Evolutionary conservation across 306 rosid species (phyloP).

Genomic region (Amphicarpaea edgeworthii): DNA sequence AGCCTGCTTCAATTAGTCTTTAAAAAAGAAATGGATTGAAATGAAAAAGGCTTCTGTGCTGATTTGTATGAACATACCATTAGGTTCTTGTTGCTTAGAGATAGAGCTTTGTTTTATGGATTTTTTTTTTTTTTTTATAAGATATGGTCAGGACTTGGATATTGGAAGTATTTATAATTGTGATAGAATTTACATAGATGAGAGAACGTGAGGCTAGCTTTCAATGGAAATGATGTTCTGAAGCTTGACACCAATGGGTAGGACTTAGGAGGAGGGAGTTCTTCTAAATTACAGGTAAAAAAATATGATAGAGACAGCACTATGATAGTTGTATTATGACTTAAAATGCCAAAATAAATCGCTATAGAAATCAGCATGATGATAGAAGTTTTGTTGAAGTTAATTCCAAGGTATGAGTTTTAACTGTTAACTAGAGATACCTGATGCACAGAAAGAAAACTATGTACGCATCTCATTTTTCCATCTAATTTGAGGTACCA

Average conservation of each 20-base stretch:
- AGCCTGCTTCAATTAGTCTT: not conserved
- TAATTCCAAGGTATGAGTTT: not conserved
- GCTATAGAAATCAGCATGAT: no score
- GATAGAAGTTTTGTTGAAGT: constrained; percentile 1
- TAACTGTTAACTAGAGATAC: constrained; percentile 17
- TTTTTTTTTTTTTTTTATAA: not conserved
- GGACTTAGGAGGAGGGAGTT: not conserved
- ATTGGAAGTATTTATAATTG: constrained; percentile 8
- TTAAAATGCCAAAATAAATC: not conserved
- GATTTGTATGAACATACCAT: not conserved
- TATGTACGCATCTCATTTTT: not conserved
- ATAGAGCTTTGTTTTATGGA: constrained; percentile 1
- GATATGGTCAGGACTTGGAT: constrained; percentile 10
- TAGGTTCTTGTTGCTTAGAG: constrained; percentile 5
- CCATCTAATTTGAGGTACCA: constrained; percentile 17
- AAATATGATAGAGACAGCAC: not conserved
- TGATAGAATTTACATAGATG: constrained; percentile 16
- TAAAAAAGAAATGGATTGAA: no score
- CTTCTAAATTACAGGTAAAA: no score
- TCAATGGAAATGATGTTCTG: not conserved
- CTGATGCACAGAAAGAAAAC: not conserved
- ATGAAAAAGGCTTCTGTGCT: not conserved
- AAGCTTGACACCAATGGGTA: not conserved
- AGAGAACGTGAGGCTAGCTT: not conserved
- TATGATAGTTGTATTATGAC: constrained; percentile 1